phyloP scores from a whole-genome alignment of 2,329 filamentous ascomycete genomes.

The Ascomycota sp. region DNA sequence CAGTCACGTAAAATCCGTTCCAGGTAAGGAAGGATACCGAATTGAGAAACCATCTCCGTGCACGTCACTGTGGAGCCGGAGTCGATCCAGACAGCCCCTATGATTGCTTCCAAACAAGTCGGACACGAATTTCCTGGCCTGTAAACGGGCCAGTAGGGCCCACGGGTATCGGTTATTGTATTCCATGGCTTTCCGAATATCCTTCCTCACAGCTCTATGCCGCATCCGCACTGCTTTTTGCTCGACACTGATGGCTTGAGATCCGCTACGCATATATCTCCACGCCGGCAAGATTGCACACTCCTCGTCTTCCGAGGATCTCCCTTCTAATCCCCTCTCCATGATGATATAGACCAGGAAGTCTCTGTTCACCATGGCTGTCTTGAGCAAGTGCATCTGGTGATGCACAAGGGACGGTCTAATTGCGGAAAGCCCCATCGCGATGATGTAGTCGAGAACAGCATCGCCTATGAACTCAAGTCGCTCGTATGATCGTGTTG shows the following conservation, averaged over 20 bases:
- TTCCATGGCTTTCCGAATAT: conserved; percentile 29
- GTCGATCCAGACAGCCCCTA: conserved; percentile 76
- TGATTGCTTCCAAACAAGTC: conserved; percentile 63
- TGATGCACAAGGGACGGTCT: conserved; percentile 21
- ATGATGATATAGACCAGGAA: conserved; percentile 63
- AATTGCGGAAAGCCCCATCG: conserved; percentile 33
- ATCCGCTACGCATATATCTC: conserved; percentile 46
- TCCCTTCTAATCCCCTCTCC: conserved; percentile 11
- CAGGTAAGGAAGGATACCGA: conserved; percentile 47
- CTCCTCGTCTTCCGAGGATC: conserved; percentile 5
- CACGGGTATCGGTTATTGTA: conserved; percentile 48
- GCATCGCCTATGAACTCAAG: conserved; percentile 81
- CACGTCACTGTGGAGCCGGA: conserved; percentile 42
- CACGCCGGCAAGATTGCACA: conserved; percentile 29
- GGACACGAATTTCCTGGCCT: conserved; percentile 57
- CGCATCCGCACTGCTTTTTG: conserved; percentile 22
- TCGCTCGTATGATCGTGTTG: conserved; percentile 34
- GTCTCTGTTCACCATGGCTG: conserved; percentile 59
- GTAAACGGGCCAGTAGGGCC: conserved; percentile 44
- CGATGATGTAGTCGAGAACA: conserved; percentile 60
- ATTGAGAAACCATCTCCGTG: conserved; percentile 32
- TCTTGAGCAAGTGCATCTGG: conserved; percentile 58
- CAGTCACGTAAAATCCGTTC: conserved; percentile 35
- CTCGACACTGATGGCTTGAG: conserved; percentile 22
- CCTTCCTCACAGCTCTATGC: conserved; percentile 25